Percentiles rank a stretch among this genome's conserved stretches.
Conservation (phyloP, 371 early-diverging fungal genomes). For the Apophysomyces ossiformis region DNA sequence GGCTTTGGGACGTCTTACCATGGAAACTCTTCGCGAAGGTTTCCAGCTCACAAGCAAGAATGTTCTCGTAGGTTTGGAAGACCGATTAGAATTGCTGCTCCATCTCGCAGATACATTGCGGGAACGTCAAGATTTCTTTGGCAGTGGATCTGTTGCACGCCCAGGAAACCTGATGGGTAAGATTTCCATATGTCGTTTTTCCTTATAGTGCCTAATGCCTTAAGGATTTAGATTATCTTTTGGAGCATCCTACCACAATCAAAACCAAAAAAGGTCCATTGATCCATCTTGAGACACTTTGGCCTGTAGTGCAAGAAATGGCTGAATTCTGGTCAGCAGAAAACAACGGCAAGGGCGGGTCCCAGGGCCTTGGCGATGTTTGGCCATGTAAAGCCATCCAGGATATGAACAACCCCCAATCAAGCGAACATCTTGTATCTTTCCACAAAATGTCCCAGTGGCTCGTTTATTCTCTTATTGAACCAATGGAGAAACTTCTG, state of each 20-base stretch:
- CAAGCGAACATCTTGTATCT: constrained; percentile 61
- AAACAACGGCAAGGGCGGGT: constrained; percentile 65
- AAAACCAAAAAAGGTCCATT: constrained; percentile 51
- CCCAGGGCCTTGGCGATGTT: constrained; percentile 78
- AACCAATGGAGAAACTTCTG: constrained; percentile 72
- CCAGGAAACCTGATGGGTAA: constrained; percentile 87
- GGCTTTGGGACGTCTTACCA: constrained; percentile 59
- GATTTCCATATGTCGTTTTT: background rate
- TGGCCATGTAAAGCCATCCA: constrained; percentile 71
- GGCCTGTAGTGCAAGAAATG: constrained; percentile 76
- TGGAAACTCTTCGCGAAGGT: constrained; percentile 59
- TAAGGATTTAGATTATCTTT: constrained; percentile 39
- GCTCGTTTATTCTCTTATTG: constrained; percentile 93
- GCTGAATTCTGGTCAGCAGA: constrained; percentile 57
- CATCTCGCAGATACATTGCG: constrained; percentile 62
- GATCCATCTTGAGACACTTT: constrained; percentile 72
- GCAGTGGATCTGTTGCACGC: constrained; percentile 55
- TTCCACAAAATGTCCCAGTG: constrained; percentile 94
- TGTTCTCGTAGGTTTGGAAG: constrained; percentile 79
- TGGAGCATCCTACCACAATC: constrained; percentile 44
- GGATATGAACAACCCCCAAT: constrained; percentile 21
- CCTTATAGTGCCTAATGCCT: too few relatives aligned
- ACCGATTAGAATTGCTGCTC: constrained; percentile 74
- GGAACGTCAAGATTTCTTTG: constrained; percentile 52
- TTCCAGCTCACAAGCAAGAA: constrained; percentile 81